Base-by-base conservation (phyloP, 164 flowering plant genomes). In the Liriodendron chinense region DNA sequence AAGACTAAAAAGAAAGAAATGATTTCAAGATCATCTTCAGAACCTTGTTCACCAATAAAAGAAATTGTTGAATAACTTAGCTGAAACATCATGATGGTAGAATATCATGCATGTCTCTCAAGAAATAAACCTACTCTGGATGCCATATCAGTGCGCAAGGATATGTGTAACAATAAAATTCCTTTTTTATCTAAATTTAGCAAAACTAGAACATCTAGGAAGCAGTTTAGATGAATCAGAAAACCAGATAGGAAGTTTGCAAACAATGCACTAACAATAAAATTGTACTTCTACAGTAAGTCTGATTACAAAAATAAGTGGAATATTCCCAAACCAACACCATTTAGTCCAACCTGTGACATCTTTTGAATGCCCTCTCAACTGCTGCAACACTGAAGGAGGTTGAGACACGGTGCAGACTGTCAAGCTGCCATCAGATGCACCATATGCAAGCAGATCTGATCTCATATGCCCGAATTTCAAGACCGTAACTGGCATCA, bases 381-480 rank as follows among this genome's bases (percentile, higher is more conserved):
- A 85, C 76, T 88, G 88, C 82, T 86, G 90, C 82, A 89, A 67
- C 24, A 88, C 65, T 75, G 92, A 82, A 76, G 98, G 94, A 76
- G 97, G 88, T 65, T 88, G 89, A 34, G 96, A 87, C 71, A 96
- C 92, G 72, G 80, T 86, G 84, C 97, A 94, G 23, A 96, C 98
- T 7, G 97, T 92, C 86, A 96, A 85, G 79, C 90, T 89, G 80
- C 99, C 99, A 92, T 96, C 99, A 25, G 98, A 88, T 78, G 98
- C 97, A 68, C 99, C 99, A 88, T 92, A 96, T 71, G 99, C 99
- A 82, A 96, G 96, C 68, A 94, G 84, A 83, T 96, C 94, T 50
- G 98, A 96, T 81, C 93, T 94, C 96, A 84, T 91, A 82, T 91
- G 89, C 76, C 99, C 99, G 87, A 96, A 96, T 88, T 92, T 96